Conservation (phyloP, 2,329 filamentous ascomycete genomes). For the Madurella mycetomatis region DNA sequence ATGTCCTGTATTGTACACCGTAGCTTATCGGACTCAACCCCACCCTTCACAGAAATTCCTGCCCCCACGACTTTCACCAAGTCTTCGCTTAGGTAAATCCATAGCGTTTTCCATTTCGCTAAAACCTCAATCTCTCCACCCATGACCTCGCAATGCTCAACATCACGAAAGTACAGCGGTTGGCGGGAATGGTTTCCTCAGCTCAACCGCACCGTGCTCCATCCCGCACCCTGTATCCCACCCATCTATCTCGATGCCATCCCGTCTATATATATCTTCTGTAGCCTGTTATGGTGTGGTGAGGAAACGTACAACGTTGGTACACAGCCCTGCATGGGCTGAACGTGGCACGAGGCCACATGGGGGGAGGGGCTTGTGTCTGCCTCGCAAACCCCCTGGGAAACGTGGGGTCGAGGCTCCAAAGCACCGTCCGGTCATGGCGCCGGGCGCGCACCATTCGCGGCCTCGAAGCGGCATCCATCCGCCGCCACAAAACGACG, state of each 20-base stretch:
- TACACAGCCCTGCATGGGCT: constrained; percentile 19
- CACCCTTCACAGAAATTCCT: background rate
- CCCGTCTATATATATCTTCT: too few relatives aligned
- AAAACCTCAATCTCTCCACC: background rate
- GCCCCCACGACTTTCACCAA: too few relatives aligned
- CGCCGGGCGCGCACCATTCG: background rate
- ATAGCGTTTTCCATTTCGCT: background rate
- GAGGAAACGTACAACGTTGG: constrained; percentile 19
- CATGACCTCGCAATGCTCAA: background rate
- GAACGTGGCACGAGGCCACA: constrained; percentile 5
- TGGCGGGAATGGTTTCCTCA: too few relatives aligned
- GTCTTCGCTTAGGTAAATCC: too few relatives aligned
- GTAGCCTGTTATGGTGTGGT: background rate
- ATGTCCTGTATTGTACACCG: too few relatives aligned
- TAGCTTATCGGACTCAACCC: too few relatives aligned
- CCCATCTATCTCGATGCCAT: too few relatives aligned
- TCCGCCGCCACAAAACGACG: background rate
- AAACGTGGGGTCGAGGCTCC: constrained; percentile 6
- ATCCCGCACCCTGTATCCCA: too few relatives aligned
- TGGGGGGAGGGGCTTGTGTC: background rate
- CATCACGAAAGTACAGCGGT: background rate
- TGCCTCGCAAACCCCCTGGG: background rate
- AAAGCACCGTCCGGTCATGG: background rate
- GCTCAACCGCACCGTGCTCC: background rate
- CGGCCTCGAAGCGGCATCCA: background rate